phyloP scores from a whole-genome alignment of 306 rosid genomes.

The Ormosia semicastrata region DNA sequence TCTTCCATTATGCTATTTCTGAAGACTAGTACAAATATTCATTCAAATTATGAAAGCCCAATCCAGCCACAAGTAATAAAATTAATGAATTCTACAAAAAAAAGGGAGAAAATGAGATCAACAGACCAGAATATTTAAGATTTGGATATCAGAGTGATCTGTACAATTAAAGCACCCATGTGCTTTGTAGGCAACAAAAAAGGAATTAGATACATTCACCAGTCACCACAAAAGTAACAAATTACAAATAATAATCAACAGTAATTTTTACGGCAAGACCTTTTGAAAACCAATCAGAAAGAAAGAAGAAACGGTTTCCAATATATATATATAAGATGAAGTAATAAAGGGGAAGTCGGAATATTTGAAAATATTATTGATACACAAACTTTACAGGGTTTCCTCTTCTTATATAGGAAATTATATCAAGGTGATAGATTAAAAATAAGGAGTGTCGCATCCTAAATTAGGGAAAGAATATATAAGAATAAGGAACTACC shows the following conservation, averaged over 20 bases:
- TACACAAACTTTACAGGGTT: too few relatives aligned
- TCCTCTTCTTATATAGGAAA: too few relatives aligned
- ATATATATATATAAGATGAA: neutral
- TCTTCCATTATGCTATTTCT: conserved; percentile 61
- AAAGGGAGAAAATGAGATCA: neutral
- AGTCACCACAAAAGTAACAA: neutral
- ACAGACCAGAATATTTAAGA: neutral
- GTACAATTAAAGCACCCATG: neutral
- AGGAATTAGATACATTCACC: conserved; percentile 4
- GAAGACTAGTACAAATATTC: conserved; percentile 37
- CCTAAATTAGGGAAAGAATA: too few relatives aligned
- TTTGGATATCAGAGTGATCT: neutral
- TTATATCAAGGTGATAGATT: too few relatives aligned
- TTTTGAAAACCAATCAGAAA: neutral
- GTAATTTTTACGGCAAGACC: neutral
- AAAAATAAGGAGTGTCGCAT: too few relatives aligned
- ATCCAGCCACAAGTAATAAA: conserved; percentile 38
- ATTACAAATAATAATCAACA: neutral
- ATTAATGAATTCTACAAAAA: conserved; percentile 1
- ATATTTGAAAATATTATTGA: too few relatives aligned
- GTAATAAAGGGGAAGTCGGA: neutral
- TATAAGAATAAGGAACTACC: too few relatives aligned
- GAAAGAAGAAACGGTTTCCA: neutral
- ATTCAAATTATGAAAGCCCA: conserved; percentile 34
- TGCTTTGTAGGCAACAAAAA: neutral